Evolutionary conservation across 139 green algal species (phyloP), one percentile per base, ranked within the genome.

Genomic region (Edaphochlamys debaryana): DNA sequence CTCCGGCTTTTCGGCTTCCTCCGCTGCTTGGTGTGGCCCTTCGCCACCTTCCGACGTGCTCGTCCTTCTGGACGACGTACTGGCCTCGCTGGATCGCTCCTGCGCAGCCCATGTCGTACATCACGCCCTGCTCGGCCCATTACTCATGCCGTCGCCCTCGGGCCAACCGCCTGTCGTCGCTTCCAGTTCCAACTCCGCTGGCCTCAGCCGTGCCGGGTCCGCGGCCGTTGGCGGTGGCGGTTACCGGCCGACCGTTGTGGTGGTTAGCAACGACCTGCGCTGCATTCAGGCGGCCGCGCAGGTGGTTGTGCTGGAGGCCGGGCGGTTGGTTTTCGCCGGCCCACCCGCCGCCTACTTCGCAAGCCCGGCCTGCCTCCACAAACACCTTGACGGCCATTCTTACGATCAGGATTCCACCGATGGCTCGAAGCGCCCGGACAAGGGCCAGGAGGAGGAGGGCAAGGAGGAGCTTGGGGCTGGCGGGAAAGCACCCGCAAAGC

Each of bases 31-130:
- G n/a, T n/a, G n/a, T n/a, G n/a, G n/a, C n/a, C n/a, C n/a, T n/a
- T n/a, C n/a, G n/a, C n/a, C 63, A 70, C 34, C 34, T 8, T 11
- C 20, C 38, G 27, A 67, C 23, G 72, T 90, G 34, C 45, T 93
- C 9, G 87, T 89, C 15, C 66, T 95, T 40, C 67, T 93, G 62
- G 94, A 97, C 79, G 90, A 96, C 68, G 84, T 93, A 13, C 70
- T 96, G 68, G 82, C 92, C 25, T 85, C 89, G n/a, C 66, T 98
- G 63, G 95, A 98, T 85, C 78, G 41, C 1, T 1, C 38, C 27
- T 77, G 69, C 36, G 81, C 86, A 36, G 64, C 62, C 2, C 86
- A 88, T 56, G 60, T 90, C n/a, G 69, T 69, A 9, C 7, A 68
- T 5, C 63, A 92, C 29, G 88, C 87, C 4, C 79, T 96, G 60